These are phyloP conservation scores for Scorias spongiosa DNA, from an alignment of 2,329 filamentous ascomycete species.

Conservation along the genomic window DNA sequence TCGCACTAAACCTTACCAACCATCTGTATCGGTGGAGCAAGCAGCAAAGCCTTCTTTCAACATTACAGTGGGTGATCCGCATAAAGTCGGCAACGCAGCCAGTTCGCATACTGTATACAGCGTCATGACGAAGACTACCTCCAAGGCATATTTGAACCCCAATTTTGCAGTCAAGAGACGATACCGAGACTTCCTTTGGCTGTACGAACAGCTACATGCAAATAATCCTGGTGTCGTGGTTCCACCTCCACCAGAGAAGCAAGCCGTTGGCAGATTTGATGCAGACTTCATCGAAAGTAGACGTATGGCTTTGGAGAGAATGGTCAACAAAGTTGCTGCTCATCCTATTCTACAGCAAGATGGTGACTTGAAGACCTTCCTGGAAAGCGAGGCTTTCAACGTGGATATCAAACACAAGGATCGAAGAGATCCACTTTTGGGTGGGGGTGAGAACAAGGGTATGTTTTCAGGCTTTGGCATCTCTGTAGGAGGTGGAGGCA, in stretches of 20 bases:
- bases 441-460: slow-evolving; percentile 67
- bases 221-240: slow-evolving; percentile 94
- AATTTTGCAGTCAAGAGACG: slow-evolving; percentile 88
- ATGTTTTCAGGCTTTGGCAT: slow-evolving; percentile 76
- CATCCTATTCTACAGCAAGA: slow-evolving; percentile 89
- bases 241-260: slow-evolving; percentile 92
- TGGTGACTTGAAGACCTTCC: slow-evolving; percentile 82
- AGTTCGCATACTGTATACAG: slow-evolving; percentile 97
- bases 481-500: slow-evolving; percentile 55
- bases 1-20: slow-evolving; percentile 40
- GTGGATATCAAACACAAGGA: slow-evolving; percentile 97
- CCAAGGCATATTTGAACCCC: slow-evolving; percentile 82
- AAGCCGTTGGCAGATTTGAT: slow-evolving; percentile 91
- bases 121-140: slow-evolving; percentile 88
- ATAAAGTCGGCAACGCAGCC: slow-evolving; percentile 93
- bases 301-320: slow-evolving; percentile 81
- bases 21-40: slow-evolving; percentile 82
- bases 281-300: slow-evolving; percentile 91
- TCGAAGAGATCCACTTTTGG: slow-evolving; percentile 68
- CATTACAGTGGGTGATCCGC: slow-evolving; percentile 86
- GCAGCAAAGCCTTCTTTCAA: slow-evolving; percentile 83
- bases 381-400: slow-evolving; percentile 93
- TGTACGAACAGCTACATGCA: slow-evolving; percentile 84
- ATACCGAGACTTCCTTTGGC: slow-evolving; percentile 94
- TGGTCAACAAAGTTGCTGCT: slow-evolving; percentile 88